phyloP scores from a whole-genome alignment of 192 early-diverging fungal species.

The Entomortierella parvispora region DNA sequence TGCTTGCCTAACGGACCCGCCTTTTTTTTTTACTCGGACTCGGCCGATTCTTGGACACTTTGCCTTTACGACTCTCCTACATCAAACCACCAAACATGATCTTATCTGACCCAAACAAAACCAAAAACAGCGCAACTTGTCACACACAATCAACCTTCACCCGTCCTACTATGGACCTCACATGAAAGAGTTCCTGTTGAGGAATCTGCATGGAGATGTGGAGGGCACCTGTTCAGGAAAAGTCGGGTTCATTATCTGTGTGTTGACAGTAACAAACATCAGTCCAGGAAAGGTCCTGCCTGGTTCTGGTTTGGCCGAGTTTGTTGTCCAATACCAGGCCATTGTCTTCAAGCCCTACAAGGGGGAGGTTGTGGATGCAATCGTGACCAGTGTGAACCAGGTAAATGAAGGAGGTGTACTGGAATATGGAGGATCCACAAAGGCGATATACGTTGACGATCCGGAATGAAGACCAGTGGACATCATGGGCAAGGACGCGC shows the following conservation, averaged over 20 bases:
- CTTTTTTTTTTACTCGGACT: too few species aligned
- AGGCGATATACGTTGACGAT: too few species aligned
- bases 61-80: too few species aligned
- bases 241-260: constrained; percentile 92
- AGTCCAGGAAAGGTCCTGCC: constrained; percentile 86
- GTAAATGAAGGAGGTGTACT: constrained; percentile 47
- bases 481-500: too few species aligned
- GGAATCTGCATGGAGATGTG: constrained; percentile 92
- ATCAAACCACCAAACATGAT: neutral
- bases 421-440: too few species aligned
- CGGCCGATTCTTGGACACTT: too few species aligned
- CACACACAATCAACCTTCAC: constrained; percentile 93
- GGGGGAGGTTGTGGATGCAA: constrained; percentile 94
- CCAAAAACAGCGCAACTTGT: constrained; percentile 77
- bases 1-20: too few species aligned
- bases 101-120: neutral
- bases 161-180: constrained; percentile 92
- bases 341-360: constrained; percentile 98
- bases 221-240: constrained; percentile 94
- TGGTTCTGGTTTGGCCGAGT: constrained; percentile 90
- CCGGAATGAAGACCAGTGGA: too few species aligned
- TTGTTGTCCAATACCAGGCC: constrained; percentile 88
- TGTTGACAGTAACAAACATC: constrained; percentile 82
- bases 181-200: constrained; percentile 77
- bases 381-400: constrained; percentile 90